Base-by-base conservation (phyloP, 306 rosid genomes). In the Pyrus bretschneideri region DNA sequence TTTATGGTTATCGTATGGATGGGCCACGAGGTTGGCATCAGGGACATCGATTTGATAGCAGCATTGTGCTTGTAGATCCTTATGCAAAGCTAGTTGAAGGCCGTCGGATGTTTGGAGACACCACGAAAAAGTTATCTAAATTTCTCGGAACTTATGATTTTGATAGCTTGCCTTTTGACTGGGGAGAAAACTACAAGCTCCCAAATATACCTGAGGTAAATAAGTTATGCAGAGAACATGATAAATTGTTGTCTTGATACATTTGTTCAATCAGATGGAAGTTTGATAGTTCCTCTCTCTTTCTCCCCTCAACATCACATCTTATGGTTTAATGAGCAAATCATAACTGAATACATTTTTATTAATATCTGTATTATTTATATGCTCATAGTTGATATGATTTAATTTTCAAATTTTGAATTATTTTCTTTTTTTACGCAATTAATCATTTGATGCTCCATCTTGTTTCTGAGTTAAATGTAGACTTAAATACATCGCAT, bases 11-110 rank as follows among this genome's bases (percentile, higher is more conserved):
- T 81, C 79, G 91, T 63, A 74, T 92, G 22, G 97, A 92, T 86
- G 99, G 99, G 60, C 91, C 99, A 68, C 87, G 19, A 71, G 90
- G 84, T 83, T 85, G 97, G 97, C 72, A 85, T 74, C 80, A 81
- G 33, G 97, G 99, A 76, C 97, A 95, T 83, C 92, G 99, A 62
- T 95, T 90, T 92, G 99, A 92, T 80, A 80, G 81, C 76, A 85
- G 89, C 66, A 65, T 80, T 77, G 88, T 95, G 87, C 91, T 92
- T 77, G 69, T 95, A 74, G 99, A 95, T 88, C 97, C 99, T 62
- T 95, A 95, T 71, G 93, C 97, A 51, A 95, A 95, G 84, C 86
- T 95, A 52, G 88, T 92, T 75, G 97, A 92, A 58, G 99, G 99
- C 52, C 92, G 99, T 29, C 83, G 88, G 75, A 79, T 71, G 82